phyloP scores from a whole-genome alignment of 345 rosid genomes.

The Aurinia saxatilis region DNA sequence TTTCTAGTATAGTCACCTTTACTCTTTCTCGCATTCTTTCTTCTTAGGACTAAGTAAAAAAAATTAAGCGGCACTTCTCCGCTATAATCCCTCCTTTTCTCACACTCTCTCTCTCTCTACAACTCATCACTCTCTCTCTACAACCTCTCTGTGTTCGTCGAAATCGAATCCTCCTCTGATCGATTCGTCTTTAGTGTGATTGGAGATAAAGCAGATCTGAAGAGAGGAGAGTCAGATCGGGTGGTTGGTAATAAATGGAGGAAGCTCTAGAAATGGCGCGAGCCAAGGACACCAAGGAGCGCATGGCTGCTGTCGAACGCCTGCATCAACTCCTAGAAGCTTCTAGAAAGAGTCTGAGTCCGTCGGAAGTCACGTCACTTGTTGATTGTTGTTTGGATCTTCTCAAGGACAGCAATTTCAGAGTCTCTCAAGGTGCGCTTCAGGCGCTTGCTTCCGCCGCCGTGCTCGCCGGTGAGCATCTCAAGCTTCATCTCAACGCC shows the following conservation, averaged over 20 bases:
- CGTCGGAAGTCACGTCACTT: constrained; percentile 71
- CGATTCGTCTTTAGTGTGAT: constrained; percentile 6
- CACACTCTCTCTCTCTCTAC: constrained; percentile 21
- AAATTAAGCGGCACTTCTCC: constrained; percentile 39
- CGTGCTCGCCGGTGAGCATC: constrained; percentile 86
- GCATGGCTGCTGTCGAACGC: constrained; percentile 99
- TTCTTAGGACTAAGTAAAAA: not conserved
- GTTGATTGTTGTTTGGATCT: constrained; percentile 98
- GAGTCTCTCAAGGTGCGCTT: constrained; percentile 89
- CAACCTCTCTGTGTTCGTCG: not conserved
- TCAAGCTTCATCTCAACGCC: constrained; percentile 89
- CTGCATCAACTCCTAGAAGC: constrained; percentile 87
- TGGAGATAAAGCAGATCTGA: constrained; percentile 41
- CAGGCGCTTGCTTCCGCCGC: constrained; percentile 98
- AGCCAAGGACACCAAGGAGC: constrained; percentile 96
- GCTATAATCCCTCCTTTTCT: constrained; percentile 24
- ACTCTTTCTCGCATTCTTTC: constrained; percentile 26
- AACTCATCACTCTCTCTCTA: constrained; percentile 1
- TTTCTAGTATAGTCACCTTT: constrained; percentile 7
- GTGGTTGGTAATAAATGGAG: constrained; percentile 59
- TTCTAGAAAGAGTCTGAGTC: constrained; percentile 60
- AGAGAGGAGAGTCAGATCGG: constrained; percentile 38
- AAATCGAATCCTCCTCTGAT: constrained; percentile 3
- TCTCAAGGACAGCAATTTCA: constrained; percentile 86
- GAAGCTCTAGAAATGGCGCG: constrained; percentile 95